phyloP scores from a whole-genome alignment of 345 rosid genomes.

The Brassica nigra region DNA sequence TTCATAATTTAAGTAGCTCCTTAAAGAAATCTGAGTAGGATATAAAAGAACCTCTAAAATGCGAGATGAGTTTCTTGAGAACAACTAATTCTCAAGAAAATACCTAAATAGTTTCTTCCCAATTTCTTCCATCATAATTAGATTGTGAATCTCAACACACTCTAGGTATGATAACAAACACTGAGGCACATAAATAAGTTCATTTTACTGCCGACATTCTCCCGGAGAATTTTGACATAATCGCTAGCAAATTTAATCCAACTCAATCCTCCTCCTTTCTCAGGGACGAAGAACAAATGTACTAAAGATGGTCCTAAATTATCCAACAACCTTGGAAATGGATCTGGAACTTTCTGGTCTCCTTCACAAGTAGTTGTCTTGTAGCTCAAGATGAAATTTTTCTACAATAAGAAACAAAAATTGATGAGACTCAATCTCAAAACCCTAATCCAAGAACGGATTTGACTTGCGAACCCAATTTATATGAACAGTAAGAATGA shows the following conservation, averaged over 20 bases:
- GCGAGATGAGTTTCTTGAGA: neutral
- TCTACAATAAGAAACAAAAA: conserved; percentile 43
- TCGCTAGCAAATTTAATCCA: conserved; percentile 80
- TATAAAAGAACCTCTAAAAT: neutral
- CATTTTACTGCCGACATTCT: conserved; percentile 49
- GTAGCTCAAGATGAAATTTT: conserved; percentile 57
- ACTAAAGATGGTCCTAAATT: conserved; percentile 62
- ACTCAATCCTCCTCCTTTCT: conserved; percentile 55
- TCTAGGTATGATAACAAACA: neutral
- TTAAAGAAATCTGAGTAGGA: neutral
- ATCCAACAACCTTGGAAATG: conserved; percentile 51
- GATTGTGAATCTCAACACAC: neutral
- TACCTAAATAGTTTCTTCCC: neutral
- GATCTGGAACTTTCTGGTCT: conserved; percentile 41
- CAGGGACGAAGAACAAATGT: conserved; percentile 58
- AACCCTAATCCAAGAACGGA: too few relatives aligned
- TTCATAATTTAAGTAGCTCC: neutral
- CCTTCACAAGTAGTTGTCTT: conserved; percentile 47
- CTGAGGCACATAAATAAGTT: neutral
- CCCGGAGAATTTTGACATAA: conserved; percentile 70
- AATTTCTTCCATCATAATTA: neutral
- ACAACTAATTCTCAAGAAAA: neutral
- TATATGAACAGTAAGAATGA: too few relatives aligned
- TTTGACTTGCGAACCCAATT: neutral
- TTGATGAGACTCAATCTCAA: neutral